Base-by-base conservation (phyloP, 352 stramenopile species). In the Blastocystis sp. region DNA sequence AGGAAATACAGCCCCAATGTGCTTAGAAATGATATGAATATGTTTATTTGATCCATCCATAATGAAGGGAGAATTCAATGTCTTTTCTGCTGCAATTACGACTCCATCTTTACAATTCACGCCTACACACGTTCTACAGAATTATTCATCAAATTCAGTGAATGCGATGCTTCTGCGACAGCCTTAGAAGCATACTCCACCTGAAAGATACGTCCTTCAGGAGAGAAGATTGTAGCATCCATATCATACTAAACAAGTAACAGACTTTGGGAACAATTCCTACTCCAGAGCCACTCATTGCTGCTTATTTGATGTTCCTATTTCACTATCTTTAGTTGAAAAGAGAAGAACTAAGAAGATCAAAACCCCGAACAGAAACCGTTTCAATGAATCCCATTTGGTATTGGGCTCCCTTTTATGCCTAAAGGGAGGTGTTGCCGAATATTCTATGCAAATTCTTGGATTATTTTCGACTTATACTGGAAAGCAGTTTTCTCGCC, bases 251-350 rank as follows among this genome's bases (percentile, higher is more conserved):
- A 89, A 79, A 56, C n/a, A 42, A 33, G 58, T 78, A 17, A 79
- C 33, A 53, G 22, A 59, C 13, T 22, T 5, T 6, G 19, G 11
- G 7, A 33, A 2, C 37, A 33, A 40, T 27, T 51, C 78, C 51
- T 89, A 89, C 78, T 89, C 78, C 78, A 19, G 78, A 89, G 56
- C 78, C 78, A 70, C 78, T 89, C 78, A 89, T 89, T 77, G 56
- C n/a, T 24, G n/a, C 68, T 44, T 37, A 40, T n/a, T 33, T 35
- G 30, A 54, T 40, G 5, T 35, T 53, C 22, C 15, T 56, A 54
- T 56, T 54, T 30, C 64, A 76, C 35, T 15, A 76, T 37, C 27
- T 19, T 76, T 27, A 7, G 27, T 76, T 76, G 64, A 76, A 54
- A 76, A 69, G 70, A 57, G 33, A 66, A 54, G 53, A 64, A 84